Evolutionary conservation across 805 yeast species (phyloP).

Genomic region (Cyberlindnera veronae): DNA sequence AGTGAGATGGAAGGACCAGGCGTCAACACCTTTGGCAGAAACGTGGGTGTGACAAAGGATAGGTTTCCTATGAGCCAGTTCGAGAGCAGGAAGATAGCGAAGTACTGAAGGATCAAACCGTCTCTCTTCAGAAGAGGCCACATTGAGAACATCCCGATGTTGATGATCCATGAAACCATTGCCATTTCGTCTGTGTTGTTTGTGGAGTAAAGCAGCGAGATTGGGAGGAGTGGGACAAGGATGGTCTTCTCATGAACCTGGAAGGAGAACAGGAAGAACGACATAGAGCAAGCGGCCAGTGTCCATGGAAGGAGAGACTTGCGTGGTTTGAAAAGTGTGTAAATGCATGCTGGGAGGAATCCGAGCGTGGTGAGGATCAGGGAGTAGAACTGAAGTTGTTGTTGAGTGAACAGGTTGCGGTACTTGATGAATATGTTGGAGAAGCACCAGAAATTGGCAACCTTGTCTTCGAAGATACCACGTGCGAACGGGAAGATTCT

Average conservation of each 20-base stretch:
- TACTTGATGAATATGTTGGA: slow-evolving; percentile 75
- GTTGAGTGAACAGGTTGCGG: slow-evolving; percentile 47
- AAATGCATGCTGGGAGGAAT: slow-evolving; percentile 53
- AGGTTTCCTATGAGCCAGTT: slow-evolving; percentile 78
- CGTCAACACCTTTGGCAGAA: slow-evolving; percentile 37
- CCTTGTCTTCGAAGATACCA: slow-evolving; percentile 96
- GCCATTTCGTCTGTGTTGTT: slow-evolving; percentile 61
- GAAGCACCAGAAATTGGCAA: slow-evolving; percentile 98
- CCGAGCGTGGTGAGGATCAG: slow-evolving; percentile 48
- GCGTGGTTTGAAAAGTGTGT: slow-evolving; percentile 48
- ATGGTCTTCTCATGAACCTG: slow-evolving; percentile 97
- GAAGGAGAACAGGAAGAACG: slow-evolving; percentile 86
- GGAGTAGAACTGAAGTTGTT: slow-evolving; percentile 58
- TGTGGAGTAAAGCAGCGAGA: slow-evolving; percentile 56
- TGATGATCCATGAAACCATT: slow-evolving; percentile 82
- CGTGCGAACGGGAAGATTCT: slow-evolving; percentile 90
- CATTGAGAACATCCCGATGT: slow-evolving; percentile 78
- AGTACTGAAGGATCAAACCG: slow-evolving; percentile 68
- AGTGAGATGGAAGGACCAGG: slow-evolving; percentile 43
- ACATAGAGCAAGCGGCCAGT: slow-evolving; percentile 77
- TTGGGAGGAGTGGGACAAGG: slow-evolving; percentile 81
- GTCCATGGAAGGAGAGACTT: slow-evolving; percentile 63
- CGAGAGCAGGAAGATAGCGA: slow-evolving; percentile 54
- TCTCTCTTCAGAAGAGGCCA: slow-evolving; percentile 85
- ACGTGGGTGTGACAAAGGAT: slow-evolving; percentile 46